phyloP scores from a whole-genome alignment of 805 yeast genomes.

The Kodamaea laetipori region DNA sequence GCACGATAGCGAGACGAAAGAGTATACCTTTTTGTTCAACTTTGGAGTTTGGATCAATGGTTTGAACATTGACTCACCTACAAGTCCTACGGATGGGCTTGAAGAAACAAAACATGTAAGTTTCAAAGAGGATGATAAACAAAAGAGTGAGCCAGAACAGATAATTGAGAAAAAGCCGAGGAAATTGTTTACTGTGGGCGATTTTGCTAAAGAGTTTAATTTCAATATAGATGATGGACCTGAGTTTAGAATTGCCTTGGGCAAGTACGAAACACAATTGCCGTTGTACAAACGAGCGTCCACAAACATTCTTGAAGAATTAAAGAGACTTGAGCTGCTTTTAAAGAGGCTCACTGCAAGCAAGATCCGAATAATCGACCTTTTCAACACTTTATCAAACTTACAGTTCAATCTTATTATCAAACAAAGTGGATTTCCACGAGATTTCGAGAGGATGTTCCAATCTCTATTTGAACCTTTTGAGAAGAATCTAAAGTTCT shows the following conservation, averaged over 20 bases:
- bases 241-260: constrained; percentile 37
- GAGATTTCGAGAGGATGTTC: constrained; percentile 28
- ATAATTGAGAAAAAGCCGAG: constrained; percentile 9
- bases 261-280: constrained; percentile 32
- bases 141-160: neutral
- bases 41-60: constrained; percentile 32
- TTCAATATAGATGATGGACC: constrained; percentile 47
- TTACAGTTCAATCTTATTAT: constrained; percentile 28
- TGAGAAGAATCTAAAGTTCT: constrained; percentile 31
- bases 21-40: constrained; percentile 23
- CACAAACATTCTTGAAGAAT: constrained; percentile 32
- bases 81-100: neutral
- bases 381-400: constrained; percentile 22
- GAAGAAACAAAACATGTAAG: constrained; percentile 1
- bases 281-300: constrained; percentile 31
- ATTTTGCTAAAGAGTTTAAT: constrained; percentile 33
- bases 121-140: neutral
- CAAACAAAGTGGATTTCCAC: constrained; percentile 26
- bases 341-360: constrained; percentile 22
- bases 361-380: constrained; percentile 27
- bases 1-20: constrained; percentile 16
- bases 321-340: constrained; percentile 30
- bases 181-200: constrained; percentile 14
- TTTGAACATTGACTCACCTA: neutral
- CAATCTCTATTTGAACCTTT: constrained; percentile 34